phyloP scores from a whole-genome alignment of 306 rosid species.

The Dalbergia cultrata region DNA sequence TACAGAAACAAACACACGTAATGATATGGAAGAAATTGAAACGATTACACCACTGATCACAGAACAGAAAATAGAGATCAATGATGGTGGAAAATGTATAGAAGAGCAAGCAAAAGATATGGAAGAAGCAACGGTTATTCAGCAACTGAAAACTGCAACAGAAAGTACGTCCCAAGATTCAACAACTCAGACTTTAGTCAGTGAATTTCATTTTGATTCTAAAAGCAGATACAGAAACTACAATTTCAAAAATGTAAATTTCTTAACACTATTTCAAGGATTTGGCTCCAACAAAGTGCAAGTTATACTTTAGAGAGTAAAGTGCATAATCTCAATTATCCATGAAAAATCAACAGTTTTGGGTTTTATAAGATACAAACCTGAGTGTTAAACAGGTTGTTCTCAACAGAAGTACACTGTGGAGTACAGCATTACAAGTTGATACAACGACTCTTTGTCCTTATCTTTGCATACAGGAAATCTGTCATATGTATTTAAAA shows the following conservation, averaged over 20 bases:
- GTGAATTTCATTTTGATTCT: neutral
- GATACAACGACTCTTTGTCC: too few relatives aligned
- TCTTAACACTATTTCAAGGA: too few relatives aligned
- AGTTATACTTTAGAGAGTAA: too few relatives aligned
- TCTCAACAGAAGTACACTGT: too few relatives aligned
- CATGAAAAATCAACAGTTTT: too few relatives aligned
- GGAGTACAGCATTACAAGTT: too few relatives aligned
- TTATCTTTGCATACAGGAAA: too few relatives aligned
- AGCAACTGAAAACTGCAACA: neutral
- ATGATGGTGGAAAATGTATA: neutral
- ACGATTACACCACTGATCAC: neutral
- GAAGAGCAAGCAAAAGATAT: conserved; percentile 13
- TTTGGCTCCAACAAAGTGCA: too few relatives aligned
- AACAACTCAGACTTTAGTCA: neutral
- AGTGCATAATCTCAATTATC: too few relatives aligned
- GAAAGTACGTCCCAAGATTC: neutral
- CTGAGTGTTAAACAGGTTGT: too few relatives aligned
- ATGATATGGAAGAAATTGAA: neutral
- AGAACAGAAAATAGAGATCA: neutral
- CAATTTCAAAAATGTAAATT: neutral
- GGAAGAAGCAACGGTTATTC: neutral
- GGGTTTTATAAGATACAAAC: too few relatives aligned
- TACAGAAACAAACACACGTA: neutral
- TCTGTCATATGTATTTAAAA: too few relatives aligned
- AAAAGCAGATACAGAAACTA: neutral